Evolutionary conservation across 75 land plant genomes (phyloP), one percentile per base, ranked within the genome.

Genomic region (Pinus albicaulis): DNA sequence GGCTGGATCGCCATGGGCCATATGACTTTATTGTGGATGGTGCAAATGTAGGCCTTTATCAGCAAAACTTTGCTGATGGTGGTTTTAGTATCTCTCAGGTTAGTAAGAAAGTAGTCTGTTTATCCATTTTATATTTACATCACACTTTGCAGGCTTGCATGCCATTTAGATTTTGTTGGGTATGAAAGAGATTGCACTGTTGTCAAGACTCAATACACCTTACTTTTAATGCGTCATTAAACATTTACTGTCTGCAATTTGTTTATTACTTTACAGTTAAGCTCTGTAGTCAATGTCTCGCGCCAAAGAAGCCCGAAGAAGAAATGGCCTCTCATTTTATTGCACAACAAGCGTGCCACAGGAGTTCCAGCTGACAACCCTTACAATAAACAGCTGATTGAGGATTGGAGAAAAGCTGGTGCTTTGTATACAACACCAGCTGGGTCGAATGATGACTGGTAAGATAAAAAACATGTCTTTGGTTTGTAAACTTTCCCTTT

Each of bases 401-500:
- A 82, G 52, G 74, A 58, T 6, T 95, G 95, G 98, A 81, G 53
- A 23, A 70, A 77, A 17, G 61, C 86, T 23, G 80, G 87, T 66
- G 83, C 92, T 41, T 80, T 95, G 23, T 97, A 95, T 76, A 82
- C 86, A 12, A 89, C 99, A 31, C 99, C 99, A 17, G 66, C 44
- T 57, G 95, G 98, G 56, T 91, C 98, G 23, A 95, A 97, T 85
- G 99, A 97, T 91, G 99, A 97, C 76, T 97, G 99, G 99, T 96
- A 82, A 58, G 83, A 44, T 48, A 48, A 48, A 10, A 48, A 10
- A 48, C 52, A 48, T 10, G 53, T 48, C 48, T 7, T 44, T 44
- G 53, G 11, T 10, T 48, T 48, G 53, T 10, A 48, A 48, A 12
- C 10, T 48, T 48, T 48, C 11, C 11, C 10, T 48, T 48, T 48